Base-by-base conservation (phyloP, 2,329 filamentous ascomycete genomes). In the Chaetomium sp. region DNA sequence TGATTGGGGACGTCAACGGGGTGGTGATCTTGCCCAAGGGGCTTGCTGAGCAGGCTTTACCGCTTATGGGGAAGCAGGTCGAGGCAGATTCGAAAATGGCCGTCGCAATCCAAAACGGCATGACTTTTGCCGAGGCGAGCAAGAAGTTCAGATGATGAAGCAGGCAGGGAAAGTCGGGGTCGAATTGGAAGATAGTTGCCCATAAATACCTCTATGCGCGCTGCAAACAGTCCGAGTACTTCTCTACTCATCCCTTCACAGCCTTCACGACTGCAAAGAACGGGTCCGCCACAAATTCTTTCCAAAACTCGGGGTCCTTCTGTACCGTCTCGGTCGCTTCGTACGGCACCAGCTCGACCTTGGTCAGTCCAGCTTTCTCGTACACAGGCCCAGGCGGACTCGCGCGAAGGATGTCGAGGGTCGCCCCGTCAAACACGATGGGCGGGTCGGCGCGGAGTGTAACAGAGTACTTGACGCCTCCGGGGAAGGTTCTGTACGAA, bases 1-100 rank as follows among this genome's bases (percentile, higher is more conserved):
- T 82, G 4, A 72, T 82, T 9, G 80, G 73, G 0, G 80, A 82
- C 51, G 50, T 79, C n/a, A 80, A 82, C 64, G 80, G 80, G 9
- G 79, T 81, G 0, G 79, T 82, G 1, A 74, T 79, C 10, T 70
- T 81, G 47, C 80, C 80, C 0, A 73, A 64, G 50, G 75, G 74
- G 16, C 67, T 80, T 62, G 79, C 78, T 0, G 76, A 77, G 66
- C 60, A 75, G 68, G 79, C 75, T 4, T 63, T 82, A 31, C 76
- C 75, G 35, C 69, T 81, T 33, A 80, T 81, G 76, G 69, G 65
- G 66, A 75, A 75, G 71, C 76, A 78, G 71, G 76, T 79, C 25
- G 76, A 75, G 57, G 80, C 79, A 1, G 80, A 82, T 63, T 72
- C 74, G 25, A 74, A 78, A 68, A 77, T 81, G 75, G 78, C 78